Evolutionary conservation across 1,284 basidiomycete genomes (phyloP).

Genomic region (Stereum hirsutum): DNA sequence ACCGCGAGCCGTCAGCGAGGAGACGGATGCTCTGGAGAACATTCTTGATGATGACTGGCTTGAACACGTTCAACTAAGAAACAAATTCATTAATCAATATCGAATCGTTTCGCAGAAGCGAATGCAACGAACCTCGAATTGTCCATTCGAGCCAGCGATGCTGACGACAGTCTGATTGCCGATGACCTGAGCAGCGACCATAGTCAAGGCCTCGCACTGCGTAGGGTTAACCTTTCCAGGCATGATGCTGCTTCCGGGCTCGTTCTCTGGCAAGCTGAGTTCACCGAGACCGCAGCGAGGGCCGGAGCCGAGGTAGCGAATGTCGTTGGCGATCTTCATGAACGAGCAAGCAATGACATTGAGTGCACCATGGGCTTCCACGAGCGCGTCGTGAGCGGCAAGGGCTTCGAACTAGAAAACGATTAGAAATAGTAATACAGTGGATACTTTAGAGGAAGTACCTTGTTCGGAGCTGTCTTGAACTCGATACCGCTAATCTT

Average conservation of each 20-base stretch:
- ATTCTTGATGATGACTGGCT: constrained; percentile 98
- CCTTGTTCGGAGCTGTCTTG: constrained; percentile 98
- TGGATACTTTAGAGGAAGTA: constrained; percentile 16
- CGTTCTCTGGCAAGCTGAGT: constrained; percentile 93
- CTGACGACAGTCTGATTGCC: constrained; percentile 95
- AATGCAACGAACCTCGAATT: constrained; percentile 74
- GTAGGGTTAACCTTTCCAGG: constrained; percentile 99
- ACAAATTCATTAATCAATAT: constrained; percentile 6
- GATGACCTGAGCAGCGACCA: constrained; percentile 98
- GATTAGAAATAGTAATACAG: constrained; percentile 6
- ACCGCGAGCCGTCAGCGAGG: constrained; percentile 84
- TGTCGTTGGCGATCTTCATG: constrained; percentile 99
- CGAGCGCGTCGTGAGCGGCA: constrained; percentile 94
- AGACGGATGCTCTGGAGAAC: constrained; percentile 93
- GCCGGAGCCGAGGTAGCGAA: constrained; percentile 95
- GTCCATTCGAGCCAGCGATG: constrained; percentile 90
- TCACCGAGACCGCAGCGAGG: constrained; percentile 98
- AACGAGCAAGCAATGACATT: constrained; percentile 92
- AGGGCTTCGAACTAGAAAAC: constrained; percentile 83
- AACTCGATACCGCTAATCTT: constrained; percentile 89
- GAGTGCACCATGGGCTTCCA: constrained; percentile 94
- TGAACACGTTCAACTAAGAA: constrained; percentile 93
- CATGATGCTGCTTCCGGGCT: constrained; percentile 99
- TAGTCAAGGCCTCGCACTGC: constrained; percentile 97
- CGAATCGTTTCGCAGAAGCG: not conserved